These are phyloP conservation scores for Saitoella complicata DNA, from an alignment of 805 yeast genomes.

Conservation along the genomic window DNA sequence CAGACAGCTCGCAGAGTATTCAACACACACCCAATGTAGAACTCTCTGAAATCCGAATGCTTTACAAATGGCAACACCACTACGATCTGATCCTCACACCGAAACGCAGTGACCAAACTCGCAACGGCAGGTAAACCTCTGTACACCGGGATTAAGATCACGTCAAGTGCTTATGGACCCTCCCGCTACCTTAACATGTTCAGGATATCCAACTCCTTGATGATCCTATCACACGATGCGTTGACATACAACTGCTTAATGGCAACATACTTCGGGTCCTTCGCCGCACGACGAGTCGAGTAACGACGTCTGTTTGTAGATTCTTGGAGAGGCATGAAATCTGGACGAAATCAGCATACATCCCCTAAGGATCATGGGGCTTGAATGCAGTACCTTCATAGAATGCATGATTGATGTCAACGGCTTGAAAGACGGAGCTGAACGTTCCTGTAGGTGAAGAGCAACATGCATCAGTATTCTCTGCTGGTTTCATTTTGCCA, in stretches of 20 bases:
- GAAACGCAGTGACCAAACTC: not conserved
- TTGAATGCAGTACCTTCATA: not conserved
- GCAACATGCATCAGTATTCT: no score
- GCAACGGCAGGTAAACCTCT: not conserved
- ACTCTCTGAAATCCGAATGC: slow-evolving; percentile 1
- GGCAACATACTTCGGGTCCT: not conserved
- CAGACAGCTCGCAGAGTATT: no score
- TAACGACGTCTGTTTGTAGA: not conserved
- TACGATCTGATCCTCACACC: not conserved
- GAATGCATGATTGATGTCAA: not conserved
- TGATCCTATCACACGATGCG: not conserved
- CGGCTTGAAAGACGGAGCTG: not conserved
- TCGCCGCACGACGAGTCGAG: not conserved
- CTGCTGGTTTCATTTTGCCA: no score
- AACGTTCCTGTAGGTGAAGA: not conserved
- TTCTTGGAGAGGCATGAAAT: no score
- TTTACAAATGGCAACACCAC: slow-evolving; percentile 1
- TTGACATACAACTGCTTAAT: not conserved
- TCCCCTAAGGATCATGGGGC: no score
- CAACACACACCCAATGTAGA: not conserved
- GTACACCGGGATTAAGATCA: no score
- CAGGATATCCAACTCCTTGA: not conserved
- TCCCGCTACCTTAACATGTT: not conserved
- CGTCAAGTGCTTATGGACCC: not conserved
- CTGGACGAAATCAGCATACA: no score